phyloP scores from a whole-genome alignment of 2,329 filamentous ascomycete species.

The Dichotomopilus funicola region DNA sequence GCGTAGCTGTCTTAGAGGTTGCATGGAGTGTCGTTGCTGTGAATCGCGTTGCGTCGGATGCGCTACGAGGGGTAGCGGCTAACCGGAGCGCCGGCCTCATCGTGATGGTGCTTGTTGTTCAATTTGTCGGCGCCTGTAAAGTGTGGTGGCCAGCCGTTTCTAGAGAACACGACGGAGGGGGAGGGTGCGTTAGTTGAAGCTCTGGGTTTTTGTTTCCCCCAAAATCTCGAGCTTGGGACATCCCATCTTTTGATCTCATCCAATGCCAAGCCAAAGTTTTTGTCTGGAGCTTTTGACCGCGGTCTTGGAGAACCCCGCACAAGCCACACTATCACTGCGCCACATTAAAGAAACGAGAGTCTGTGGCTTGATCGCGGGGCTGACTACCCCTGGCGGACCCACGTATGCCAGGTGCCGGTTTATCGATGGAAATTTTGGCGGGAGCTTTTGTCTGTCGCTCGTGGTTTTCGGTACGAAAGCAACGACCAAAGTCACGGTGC shows the following conservation, averaged over 20 bases:
- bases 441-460: slow-evolving; percentile 11
- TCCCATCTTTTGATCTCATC: slow-evolving; percentile 16
- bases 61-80: slow-evolving; percentile 50
- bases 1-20: slow-evolving; percentile 47
- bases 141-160: background rate
- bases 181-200: background rate
- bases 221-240: slow-evolving; percentile 5
- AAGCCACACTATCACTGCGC: slow-evolving; percentile 5
- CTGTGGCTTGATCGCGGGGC: background rate
- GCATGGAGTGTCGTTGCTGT: slow-evolving; percentile 66
- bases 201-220: slow-evolving; percentile 7
- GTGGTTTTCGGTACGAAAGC: slow-evolving; percentile 5
- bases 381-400: slow-evolving; percentile 2
- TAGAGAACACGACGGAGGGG: background rate
- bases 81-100: slow-evolving; percentile 10
- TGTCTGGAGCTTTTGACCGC: slow-evolving; percentile 6
- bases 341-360: slow-evolving; percentile 2
- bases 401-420: background rate
- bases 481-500: background rate
- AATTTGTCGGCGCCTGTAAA: background rate
- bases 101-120: background rate
- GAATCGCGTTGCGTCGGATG: slow-evolving; percentile 75
- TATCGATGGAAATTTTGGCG: slow-evolving; percentile 20
- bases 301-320: background rate
- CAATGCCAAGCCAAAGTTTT: slow-evolving; percentile 22